These are phyloP conservation scores for Teratosphaeria pseudoeucalypti DNA, from an alignment of 2,329 filamentous ascomycete species.

Conservation along the genomic window DNA sequence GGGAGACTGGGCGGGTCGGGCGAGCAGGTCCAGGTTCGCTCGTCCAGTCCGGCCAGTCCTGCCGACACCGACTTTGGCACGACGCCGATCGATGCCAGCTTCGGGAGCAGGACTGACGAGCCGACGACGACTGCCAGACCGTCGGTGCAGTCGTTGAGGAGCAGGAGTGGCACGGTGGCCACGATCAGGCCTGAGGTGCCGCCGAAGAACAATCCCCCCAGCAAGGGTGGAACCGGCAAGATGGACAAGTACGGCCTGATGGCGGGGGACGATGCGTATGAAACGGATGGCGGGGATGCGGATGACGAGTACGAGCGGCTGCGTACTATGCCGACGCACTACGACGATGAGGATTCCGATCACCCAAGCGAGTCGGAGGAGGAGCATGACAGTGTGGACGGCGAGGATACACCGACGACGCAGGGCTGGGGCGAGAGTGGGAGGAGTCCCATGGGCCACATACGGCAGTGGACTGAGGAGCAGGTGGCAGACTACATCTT, in stretches of 20 bases:
- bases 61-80: conserved; percentile 20
- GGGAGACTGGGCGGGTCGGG: conserved; percentile 3
- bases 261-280: conserved; percentile 42
- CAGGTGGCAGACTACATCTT: conserved; percentile 85
- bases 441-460: conserved; percentile 58
- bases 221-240: not conserved
- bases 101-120: conserved; percentile 15
- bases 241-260: conserved; percentile 26
- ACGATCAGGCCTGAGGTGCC: not conserved
- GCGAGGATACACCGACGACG: conserved; percentile 69
- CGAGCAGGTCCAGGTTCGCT: conserved; percentile 12
- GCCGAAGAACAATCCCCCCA: conserved; percentile 3
- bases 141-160: conserved; percentile 2
- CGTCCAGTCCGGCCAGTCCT: conserved; percentile 11
- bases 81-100: conserved; percentile 24
- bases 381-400: conserved; percentile 29
- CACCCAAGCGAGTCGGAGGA: conserved; percentile 45
- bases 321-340: conserved; percentile 49
- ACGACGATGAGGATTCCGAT: conserved; percentile 50
- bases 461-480: conserved; percentile 71
- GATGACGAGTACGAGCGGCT: conserved; percentile 77
- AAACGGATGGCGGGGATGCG: conserved; percentile 61
- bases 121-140: conserved; percentile 10
- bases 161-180: conserved; percentile 2
- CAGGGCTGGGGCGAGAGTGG: conserved; percentile 25